A percentile compares a stretch with the other conserved stretches of the same genome.
phyloP scores from a whole-genome alignment of 805 yeast genomes.

The Candida tallmaniae region DNA sequence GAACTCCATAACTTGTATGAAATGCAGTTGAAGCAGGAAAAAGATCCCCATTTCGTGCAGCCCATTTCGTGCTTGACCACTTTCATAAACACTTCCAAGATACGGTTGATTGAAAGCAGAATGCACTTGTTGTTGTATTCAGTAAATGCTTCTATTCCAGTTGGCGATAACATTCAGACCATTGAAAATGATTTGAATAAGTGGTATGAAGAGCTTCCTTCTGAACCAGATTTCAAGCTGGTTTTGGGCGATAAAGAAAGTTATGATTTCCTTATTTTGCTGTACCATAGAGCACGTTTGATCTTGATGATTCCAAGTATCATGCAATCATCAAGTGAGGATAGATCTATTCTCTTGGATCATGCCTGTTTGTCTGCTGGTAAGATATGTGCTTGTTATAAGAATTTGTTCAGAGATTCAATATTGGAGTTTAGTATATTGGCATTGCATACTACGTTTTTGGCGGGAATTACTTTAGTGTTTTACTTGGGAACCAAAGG shows the following conservation, averaged over 20 bases:
- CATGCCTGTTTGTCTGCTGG: constrained; percentile 12
- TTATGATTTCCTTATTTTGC: constrained; percentile 10
- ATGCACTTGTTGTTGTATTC: constrained; percentile 11
- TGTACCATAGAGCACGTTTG: constrained; percentile 12
- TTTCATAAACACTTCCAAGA: constrained; percentile 7
- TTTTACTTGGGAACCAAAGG: constrained; percentile 9
- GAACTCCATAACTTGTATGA: constrained; percentile 7
- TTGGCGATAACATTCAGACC: constrained; percentile 9
- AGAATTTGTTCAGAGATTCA: constrained; percentile 8
- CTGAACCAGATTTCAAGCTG: constrained; percentile 7
- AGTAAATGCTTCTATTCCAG: constrained; percentile 5
- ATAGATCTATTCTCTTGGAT: constrained; percentile 6
- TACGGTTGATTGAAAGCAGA: constrained; percentile 11
- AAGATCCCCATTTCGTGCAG: constrained; percentile 4
- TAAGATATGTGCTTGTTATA: constrained; percentile 9
- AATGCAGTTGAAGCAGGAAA: constrained; percentile 8
- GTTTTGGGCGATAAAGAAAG: constrained; percentile 11
- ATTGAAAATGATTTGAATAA: constrained; percentile 6
- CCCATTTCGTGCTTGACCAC: constrained; percentile 9
- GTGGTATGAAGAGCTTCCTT: constrained; percentile 9
- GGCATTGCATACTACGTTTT: constrained; percentile 12
- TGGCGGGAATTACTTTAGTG: constrained; percentile 12
- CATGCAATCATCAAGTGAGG: constrained; percentile 5
- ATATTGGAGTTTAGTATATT: constrained; percentile 13
- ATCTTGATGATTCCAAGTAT: constrained; percentile 8